These are phyloP conservation scores for Comarum palustre DNA, from an alignment of 306 rosid species.

Conservation along the genomic window DNA sequence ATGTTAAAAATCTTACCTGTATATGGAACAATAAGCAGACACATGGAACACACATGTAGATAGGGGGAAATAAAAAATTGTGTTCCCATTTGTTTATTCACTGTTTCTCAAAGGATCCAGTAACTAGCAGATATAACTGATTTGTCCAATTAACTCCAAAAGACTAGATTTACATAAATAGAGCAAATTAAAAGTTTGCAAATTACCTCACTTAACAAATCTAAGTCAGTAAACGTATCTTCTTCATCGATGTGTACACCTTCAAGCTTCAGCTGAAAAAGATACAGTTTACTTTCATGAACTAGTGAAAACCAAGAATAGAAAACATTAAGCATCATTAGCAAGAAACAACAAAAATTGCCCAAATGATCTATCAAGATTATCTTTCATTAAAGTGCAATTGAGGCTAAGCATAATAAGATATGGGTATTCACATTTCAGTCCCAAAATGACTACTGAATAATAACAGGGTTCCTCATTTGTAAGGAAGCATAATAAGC, in stretches of 20 bases:
- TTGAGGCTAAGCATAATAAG: background rate
- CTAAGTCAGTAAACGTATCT: slow-evolving; percentile 70
- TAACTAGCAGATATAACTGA: background rate
- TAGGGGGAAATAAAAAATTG: background rate
- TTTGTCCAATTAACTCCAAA: background rate
- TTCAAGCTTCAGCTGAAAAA: slow-evolving; percentile 64
- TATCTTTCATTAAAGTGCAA: background rate
- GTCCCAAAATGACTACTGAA: background rate
- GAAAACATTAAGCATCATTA: background rate
- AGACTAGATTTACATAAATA: background rate
- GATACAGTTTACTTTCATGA: slow-evolving; percentile 13
- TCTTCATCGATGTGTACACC: slow-evolving; percentile 81
- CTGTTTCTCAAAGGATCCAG: background rate
- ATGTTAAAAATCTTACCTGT: background rate
- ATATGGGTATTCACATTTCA: background rate
- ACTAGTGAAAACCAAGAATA: background rate
- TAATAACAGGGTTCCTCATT: too few relatives aligned
- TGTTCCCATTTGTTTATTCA: background rate
- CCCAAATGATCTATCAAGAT: background rate
- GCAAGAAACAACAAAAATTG: background rate
- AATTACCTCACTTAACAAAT: slow-evolving; percentile 75
- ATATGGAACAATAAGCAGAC: background rate
- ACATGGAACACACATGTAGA: background rate
- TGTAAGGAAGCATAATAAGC: too few relatives aligned
- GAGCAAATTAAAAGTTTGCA: slow-evolving; percentile 8